A percentile compares a stretch with the other conserved stretches of the same genome.
Evolutionary conservation across 352 stramenopile species (phyloP).

Genomic region (Phytophthora hybrid): DNA sequence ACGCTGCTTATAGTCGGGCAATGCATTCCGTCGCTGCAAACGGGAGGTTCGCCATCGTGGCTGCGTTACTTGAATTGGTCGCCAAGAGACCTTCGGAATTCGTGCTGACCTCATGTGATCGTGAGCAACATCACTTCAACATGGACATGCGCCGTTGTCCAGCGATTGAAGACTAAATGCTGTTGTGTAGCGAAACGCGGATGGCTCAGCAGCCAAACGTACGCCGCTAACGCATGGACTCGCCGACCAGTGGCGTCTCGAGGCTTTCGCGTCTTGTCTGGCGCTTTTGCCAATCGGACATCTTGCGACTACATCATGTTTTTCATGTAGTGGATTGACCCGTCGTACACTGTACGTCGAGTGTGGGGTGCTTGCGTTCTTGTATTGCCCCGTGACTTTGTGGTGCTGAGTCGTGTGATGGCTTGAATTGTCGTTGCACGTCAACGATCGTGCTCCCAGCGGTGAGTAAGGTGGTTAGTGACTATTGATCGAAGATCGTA

Average conservation of each 20-base stretch:
- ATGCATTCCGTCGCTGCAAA: neutral
- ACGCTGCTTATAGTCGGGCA: neutral
- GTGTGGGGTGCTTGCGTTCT: too few species aligned
- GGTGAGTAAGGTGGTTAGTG: too few species aligned
- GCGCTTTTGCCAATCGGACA: neutral
- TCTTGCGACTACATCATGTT: too few species aligned
- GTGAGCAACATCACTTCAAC: slow-evolving; percentile 9
- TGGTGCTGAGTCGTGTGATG: slow-evolving; percentile 10
- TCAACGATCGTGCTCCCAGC: neutral
- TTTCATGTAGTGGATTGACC: too few species aligned
- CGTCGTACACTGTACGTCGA: too few species aligned
- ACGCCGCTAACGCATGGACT: neutral
- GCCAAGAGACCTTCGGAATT: neutral
- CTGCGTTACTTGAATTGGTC: neutral
- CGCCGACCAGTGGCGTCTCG: neutral
- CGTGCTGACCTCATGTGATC: neutral
- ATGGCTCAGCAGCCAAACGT: neutral
- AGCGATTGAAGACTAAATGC: neutral
- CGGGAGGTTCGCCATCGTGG: neutral
- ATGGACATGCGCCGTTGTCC: neutral
- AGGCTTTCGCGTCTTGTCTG: neutral
- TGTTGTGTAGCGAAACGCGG: neutral
- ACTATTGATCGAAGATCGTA: too few species aligned
- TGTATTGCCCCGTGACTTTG: slow-evolving; percentile 2
- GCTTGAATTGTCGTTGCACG: neutral